Evolutionary conservation across 2,329 filamentous ascomycete genomes (phyloP), one percentile per base, ranked within the genome.

Genomic region (Pseudophaeomoniella oleicola): DNA sequence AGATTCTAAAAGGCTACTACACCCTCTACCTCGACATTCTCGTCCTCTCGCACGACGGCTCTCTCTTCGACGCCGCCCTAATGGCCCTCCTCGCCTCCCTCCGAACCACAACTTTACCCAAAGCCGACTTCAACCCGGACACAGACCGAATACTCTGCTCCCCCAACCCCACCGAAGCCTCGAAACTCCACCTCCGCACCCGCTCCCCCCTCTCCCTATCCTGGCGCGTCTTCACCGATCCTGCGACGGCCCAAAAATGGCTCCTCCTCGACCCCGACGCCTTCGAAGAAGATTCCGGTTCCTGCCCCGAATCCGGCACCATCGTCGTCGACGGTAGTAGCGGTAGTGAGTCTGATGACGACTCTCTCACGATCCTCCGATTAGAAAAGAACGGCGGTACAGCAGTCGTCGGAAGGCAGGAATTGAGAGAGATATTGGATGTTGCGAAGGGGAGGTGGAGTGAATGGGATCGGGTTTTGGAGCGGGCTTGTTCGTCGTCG

Each of bases 1-100:
- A 55, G 5, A 67, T 75, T 43, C 58, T 88, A 9, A 88, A 82
- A 54, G 90, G 81, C 0, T 96, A 92, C 57, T 98, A 88, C 90
- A 78, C 83, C 6, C 73, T 98, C 14, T 94, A 94, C 58, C 82
- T 98, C 45, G 88, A 96, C 53, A 69, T 94, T n/a, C 72, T 94
- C 52, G 90, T 94, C 60, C 79, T 98, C 46, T 92, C 84, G 0
- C 75, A 94, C 35, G 93, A 90, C 50, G 46, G 47, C 5, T 44
- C 41, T 4, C 75, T 85, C 2, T 87, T 96, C 45, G 88, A 98
- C 51, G 82, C 84, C 1, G 84, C 85, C 0, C 96, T 88, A 87
- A 72, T 80, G 1, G 78, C 85, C 10, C 69, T 92, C 0, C 57
- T 94, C 15, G 83, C 87, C 5, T 88, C 90, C 4, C 62, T 98